Base-by-base conservation (phyloP, 2,329 filamentous ascomycete species). In the Beauveria bassiana region DNA sequence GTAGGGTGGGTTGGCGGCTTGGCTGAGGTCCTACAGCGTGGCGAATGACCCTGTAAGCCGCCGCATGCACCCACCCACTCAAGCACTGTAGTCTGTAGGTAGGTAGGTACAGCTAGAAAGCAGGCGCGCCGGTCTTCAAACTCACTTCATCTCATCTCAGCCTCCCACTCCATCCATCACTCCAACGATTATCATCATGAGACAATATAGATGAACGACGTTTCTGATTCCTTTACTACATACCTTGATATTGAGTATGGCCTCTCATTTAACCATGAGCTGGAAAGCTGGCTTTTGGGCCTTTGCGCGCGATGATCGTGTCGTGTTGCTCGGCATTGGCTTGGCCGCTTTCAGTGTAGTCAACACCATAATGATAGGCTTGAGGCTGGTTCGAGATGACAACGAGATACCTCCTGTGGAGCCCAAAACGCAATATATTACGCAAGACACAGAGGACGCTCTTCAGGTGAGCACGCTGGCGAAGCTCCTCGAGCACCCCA, bases 381-480 rank as follows among this genome's bases (percentile, higher is more conserved):
- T 93, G 50, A 76, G 77, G 62, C 75, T 81, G 60, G 84, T 87
- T 66, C 81, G 86, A 65, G 79, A 85, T 67, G 79, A 86, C 59
- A 87, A 87, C 65, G 81, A 86, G 72, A 83, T 95, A 68, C 85
- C 84, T 63, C 81, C 84, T 42, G 70, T 78, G 43, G 83, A 86
- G 63, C 85, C 85, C 42, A 87, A 88, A 70, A 84, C 88, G 56
- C 84, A 87, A 66, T 89, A 90, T 70, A 89, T 91, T 65, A 89
- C 86, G 16, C 86, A 91, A 71, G 85, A 88, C 26, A 90, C 87
- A 2, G 88, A 92, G 69, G 88, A 91, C 69, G 83, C 87, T 2
- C 78, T 92, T 47, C 83, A 86, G 62, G 70, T 86, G 12, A 78
- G 81, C 47, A 92, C 89, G 0, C 77, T 93, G 10, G 78, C 86